Evolutionary conservation across 345 rosid species (phyloP), one percentile per base, ranked within the genome.

Genomic region (Eucalyptus tenuipes): DNA sequence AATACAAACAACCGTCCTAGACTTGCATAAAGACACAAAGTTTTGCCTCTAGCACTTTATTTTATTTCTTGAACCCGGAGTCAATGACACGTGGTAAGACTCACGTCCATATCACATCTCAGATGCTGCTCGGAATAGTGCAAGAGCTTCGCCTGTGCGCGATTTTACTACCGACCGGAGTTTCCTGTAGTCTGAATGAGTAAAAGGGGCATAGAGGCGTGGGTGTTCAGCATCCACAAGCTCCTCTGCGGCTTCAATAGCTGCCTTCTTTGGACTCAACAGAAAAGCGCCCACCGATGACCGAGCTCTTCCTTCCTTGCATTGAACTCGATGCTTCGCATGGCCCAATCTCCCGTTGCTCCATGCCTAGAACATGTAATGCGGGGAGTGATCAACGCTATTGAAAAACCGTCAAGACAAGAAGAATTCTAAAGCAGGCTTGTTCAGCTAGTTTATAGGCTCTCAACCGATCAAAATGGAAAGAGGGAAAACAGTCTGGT

Each of bases 291-390:
- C 99, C 42, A 96, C 96, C 18, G 99, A 95, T 42, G 93, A 90
- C 87, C 98, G 90, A 80, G 89, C 71, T 10, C 89, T 86, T 68
- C 96, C 95, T 91, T 96, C 93, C 88, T 93, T 94, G 94, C 99
- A 96, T 85, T 93, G 96, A 59, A 97, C 98, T 92, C 96, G 89
- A 89, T 97, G 99, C 91, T 88, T 92, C 90, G 96, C 97, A 44
- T 90, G 96, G 88, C 92, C 85, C 13, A 95, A 88, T 90, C 94
- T 96, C 84, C 99, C 98, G 14, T 96, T 97, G 93, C 97, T 96
- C 99, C 99, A 97, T 68, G 86, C 91, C 98, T 95, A 75, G 75
- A 66, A 66, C 40, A 31, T n/a, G 75, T 66, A 15, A 66, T 31
- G 18, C 75, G 1, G 31, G 71, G n/a, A 61, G 71, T 29, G 71